Conservation (phyloP, 495 filamentous ascomycete species). For the Hapsidospora chrysogenum region DNA sequence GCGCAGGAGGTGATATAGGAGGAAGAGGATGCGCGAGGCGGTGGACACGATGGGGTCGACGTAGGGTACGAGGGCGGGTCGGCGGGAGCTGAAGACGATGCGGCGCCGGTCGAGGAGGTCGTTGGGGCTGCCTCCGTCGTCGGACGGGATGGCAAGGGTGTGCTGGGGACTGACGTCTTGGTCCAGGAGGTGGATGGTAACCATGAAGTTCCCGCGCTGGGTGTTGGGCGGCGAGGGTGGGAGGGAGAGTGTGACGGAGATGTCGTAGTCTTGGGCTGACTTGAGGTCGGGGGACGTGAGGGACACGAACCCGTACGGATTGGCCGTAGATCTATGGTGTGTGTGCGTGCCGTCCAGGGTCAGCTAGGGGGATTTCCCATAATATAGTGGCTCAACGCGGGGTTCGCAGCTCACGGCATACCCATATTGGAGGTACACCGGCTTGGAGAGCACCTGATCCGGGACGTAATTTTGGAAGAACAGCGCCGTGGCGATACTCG, state of each 20-base stretch:
- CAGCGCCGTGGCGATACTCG: conserved; percentile 48
- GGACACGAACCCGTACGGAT: conserved; percentile 36
- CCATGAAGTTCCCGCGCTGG: conserved; percentile 77
- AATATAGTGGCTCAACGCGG: no score
- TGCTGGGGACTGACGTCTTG: conserved; percentile 8
- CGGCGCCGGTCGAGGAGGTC: conserved; percentile 7
- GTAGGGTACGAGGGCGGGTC: conserved; percentile 24
- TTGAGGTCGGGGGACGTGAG: conserved; percentile 25
- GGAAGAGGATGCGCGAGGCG: conserved; percentile 22
- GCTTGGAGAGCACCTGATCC: conserved; percentile 40
- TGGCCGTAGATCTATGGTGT: conserved; percentile 17
- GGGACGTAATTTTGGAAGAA: conserved; percentile 81
- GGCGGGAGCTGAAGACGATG: conserved; percentile 18
- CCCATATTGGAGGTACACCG: conserved; percentile 72
- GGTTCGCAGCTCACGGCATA: no score
- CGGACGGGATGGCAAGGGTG: conserved; percentile 2
- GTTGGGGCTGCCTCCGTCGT: conserved; percentile 5
- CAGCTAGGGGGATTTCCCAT: no score
- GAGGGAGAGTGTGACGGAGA: conserved; percentile 38
- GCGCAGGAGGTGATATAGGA: conserved; percentile 24
- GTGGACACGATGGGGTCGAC: conserved; percentile 17
- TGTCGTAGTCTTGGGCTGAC: conserved; percentile 43
- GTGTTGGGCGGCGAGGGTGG: conserved; percentile 45
- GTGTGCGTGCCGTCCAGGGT: no score
- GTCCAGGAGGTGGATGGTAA: conserved; percentile 51